phyloP scores from a whole-genome alignment of 352 stramenopile genomes.

The Phytophthora aleatoria region DNA sequence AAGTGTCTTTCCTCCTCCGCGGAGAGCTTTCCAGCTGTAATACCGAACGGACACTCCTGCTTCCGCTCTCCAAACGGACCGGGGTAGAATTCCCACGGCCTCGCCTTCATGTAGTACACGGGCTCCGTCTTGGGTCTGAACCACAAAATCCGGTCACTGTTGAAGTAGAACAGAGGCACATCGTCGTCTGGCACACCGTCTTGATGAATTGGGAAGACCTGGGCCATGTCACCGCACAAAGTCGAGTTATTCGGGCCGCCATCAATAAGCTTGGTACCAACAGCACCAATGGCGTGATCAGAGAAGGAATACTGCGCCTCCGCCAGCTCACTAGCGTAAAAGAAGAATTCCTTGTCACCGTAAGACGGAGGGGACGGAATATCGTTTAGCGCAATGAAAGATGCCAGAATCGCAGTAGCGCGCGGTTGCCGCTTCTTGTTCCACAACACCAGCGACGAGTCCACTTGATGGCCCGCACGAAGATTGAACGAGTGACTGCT shows the following conservation, averaged over 20 bases:
- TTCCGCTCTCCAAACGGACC: slow-evolving; percentile 37
- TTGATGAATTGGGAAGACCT: slow-evolving; percentile 50
- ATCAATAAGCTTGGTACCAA: slow-evolving; percentile 37
- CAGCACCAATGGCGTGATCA: slow-evolving; percentile 45
- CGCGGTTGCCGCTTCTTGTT: slow-evolving; percentile 47
- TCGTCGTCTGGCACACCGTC: slow-evolving; percentile 26
- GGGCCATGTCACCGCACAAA: slow-evolving; percentile 55
- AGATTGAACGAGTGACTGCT: slow-evolving; percentile 43
- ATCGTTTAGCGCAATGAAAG: slow-evolving; percentile 39
- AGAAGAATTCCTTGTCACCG: slow-evolving; percentile 57
- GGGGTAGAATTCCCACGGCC: slow-evolving; percentile 39
- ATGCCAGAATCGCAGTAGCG: slow-evolving; percentile 46
- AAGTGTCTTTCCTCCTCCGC: slow-evolving; percentile 37
- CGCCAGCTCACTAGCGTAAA: slow-evolving; percentile 48
- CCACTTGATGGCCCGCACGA: slow-evolving; percentile 46
- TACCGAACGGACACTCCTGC: slow-evolving; percentile 52
- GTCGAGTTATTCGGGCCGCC: slow-evolving; percentile 33
- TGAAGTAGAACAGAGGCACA: slow-evolving; percentile 51
- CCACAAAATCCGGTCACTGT: slow-evolving; percentile 55
- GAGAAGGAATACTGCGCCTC: slow-evolving; percentile 52
- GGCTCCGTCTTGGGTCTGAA: slow-evolving; percentile 36
- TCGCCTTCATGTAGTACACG: slow-evolving; percentile 51
- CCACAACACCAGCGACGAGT: slow-evolving; percentile 57
- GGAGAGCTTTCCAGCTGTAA: slow-evolving; percentile 38
- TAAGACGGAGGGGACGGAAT: slow-evolving; percentile 40